phyloP scores from a whole-genome alignment of 495 filamentous ascomycete species.

The Neurospora sp. region DNA sequence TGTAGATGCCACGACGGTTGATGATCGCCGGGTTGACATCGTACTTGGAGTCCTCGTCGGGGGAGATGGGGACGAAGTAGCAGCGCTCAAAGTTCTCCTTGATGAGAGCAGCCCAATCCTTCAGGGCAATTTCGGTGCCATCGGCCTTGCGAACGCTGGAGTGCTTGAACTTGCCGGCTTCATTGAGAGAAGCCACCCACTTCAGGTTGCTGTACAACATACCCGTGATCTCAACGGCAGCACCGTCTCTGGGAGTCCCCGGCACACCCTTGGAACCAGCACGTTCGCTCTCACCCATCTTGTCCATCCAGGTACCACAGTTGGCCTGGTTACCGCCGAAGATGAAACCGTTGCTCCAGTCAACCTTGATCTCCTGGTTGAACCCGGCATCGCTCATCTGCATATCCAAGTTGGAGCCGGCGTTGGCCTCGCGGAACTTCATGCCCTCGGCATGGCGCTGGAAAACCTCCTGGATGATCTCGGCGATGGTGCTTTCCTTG shows the following conservation, averaged over 20 bases:
- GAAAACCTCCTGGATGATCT: constrained; percentile 86
- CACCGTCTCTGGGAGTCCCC: constrained; percentile 90
- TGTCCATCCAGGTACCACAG: constrained; percentile 99
- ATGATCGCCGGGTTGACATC: constrained; percentile 70
- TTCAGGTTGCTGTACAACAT: constrained; percentile 77
- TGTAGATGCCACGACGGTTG: constrained; percentile 92
- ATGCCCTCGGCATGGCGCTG: constrained; percentile 84
- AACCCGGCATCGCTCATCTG: constrained; percentile 94
- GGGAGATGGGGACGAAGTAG: constrained; percentile 69
- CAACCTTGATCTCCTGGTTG: constrained; percentile 77
- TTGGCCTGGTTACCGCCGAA: constrained; percentile 91
- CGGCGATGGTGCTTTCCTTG: constrained; percentile 64
- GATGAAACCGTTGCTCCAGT: constrained; percentile 88
- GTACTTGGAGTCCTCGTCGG: constrained; percentile 60
- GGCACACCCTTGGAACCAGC: constrained; percentile 92
- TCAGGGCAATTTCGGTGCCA: constrained; percentile 55
- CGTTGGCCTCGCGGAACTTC: constrained; percentile 90
- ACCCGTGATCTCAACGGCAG: constrained; percentile 89
- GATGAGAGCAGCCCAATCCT: constrained; percentile 72
- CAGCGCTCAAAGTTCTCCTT: constrained; percentile 80
- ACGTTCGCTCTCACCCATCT: constrained; percentile 96
- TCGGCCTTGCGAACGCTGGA: constrained; percentile 56
- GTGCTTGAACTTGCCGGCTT: constrained; percentile 57
- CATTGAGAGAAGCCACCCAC: constrained; percentile 63
- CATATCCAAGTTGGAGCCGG: constrained; percentile 72